Evolutionary conservation across 1,284 basidiomycete genomes (phyloP).

Genomic region (Fomitopsis palustris): DNA sequence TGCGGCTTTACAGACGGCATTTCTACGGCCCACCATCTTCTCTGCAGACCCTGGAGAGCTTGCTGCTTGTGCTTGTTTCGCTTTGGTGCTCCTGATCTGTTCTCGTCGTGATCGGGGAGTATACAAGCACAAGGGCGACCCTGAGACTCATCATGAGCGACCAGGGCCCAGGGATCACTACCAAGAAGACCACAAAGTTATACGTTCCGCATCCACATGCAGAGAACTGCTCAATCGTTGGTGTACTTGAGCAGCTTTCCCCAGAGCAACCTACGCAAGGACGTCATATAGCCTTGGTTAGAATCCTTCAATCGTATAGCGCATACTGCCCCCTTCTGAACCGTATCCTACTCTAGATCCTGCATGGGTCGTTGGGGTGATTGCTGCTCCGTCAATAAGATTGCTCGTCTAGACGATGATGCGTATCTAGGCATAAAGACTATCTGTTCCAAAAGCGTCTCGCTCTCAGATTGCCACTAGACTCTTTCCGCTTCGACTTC

Average conservation of each 20-base stretch:
- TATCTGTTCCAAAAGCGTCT: slow-evolving; percentile 80
- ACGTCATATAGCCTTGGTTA: slow-evolving; percentile 64
- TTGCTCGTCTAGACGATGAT: neutral
- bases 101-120: too few species aligned
- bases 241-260: slow-evolving; percentile 60
- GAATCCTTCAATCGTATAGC: slow-evolving; percentile 30
- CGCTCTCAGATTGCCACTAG: slow-evolving; percentile 61
- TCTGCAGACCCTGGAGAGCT: too few species aligned
- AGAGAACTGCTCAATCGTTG: slow-evolving; percentile 46
- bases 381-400: too few species aligned
- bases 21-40: too few species aligned
- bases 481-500: slow-evolving; percentile 85
- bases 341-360: slow-evolving; percentile 42
- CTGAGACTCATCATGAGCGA: too few species aligned
- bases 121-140: too few species aligned
- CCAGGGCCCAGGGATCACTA: slow-evolving; percentile 11
- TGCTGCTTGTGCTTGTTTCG: too few species aligned
- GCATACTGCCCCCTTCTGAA: neutral
- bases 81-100: too few species aligned
- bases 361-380: slow-evolving; percentile 77
- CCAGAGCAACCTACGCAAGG: slow-evolving; percentile 48
- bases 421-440: slow-evolving; percentile 65
- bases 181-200: slow-evolving; percentile 44
- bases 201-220: slow-evolving; percentile 55
- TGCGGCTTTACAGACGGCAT: neutral